Conservation (phyloP, 352 stramenopile genomes). For the Phytophthora megakarya region DNA sequence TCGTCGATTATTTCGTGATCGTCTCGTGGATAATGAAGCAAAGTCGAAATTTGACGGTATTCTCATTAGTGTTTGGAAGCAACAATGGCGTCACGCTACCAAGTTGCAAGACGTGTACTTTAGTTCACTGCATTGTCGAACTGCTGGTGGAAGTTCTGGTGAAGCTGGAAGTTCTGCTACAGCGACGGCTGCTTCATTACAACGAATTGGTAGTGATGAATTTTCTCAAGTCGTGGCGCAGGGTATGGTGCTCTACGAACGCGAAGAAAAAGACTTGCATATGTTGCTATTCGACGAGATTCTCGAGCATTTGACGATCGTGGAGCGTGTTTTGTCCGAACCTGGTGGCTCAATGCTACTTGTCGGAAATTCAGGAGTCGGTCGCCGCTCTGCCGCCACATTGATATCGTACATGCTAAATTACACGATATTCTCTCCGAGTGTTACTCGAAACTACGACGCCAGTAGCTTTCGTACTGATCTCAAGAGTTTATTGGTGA, state of each 20-base stretch:
- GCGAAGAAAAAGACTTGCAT: conserved; percentile 93
- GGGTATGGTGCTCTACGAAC: conserved; percentile 94
- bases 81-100: conserved; percentile 79
- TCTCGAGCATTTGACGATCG: conserved; percentile 89
- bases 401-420: conserved; percentile 91
- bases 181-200: conserved; percentile 41
- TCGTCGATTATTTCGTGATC: conserved; percentile 88
- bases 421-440: conserved; percentile 87
- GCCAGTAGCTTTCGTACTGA: conserved; percentile 82
- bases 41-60: conserved; percentile 85
- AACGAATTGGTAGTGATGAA: conserved; percentile 76
- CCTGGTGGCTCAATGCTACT: conserved; percentile 89
- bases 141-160: conserved; percentile 26
- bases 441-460: conserved; percentile 77
- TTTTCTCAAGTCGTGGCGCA: conserved; percentile 87
- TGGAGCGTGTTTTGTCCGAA: conserved; percentile 91
- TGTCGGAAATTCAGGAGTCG: conserved; percentile 88
- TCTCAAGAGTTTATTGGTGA: conserved; percentile 90
- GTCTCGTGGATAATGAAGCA: conserved; percentile 84
- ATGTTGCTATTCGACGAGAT: conserved; percentile 95
- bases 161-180: conserved; percentile 19
- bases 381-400: conserved; percentile 81
- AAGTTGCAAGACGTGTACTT: conserved; percentile 89
- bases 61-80: conserved; percentile 82
- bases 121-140: conserved; percentile 71